Base-by-base conservation (phyloP, 805 yeast genomes). In the Metschnikowia continentalis region DNA sequence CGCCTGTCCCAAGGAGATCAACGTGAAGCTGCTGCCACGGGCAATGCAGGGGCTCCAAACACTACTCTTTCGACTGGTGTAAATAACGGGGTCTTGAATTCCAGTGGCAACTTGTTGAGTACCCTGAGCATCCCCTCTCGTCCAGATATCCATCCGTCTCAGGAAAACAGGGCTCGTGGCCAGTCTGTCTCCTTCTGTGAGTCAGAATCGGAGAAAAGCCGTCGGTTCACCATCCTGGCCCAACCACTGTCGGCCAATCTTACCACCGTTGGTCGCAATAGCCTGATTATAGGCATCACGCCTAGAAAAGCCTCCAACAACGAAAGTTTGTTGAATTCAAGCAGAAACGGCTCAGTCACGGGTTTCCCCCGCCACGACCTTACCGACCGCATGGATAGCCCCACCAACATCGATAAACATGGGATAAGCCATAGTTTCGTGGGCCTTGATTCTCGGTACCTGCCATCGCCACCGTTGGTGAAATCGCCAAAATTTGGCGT, bases 211-310 rank as follows among this genome's bases (percentile, higher is more conserved):
- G 78, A 74, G 41, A 61, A 71, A 40, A 59, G 70, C 11, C 57
- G 77, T 43, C 56, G 78, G 32, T 74, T 74, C 58, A 72, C 77
- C 8, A 74, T 74, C 20, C 65, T 72, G 6, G 74, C 78, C 2
- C 76, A 74, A 49, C 78, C 78, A 3, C 72, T 75, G 32, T 51
- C 68, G 7, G 66, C 61, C 8, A 69, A 64, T 47, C 49, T 57
- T 46, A 30, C 54, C 19, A 23, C 52, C n/a, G 36, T 37, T 20
- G 40, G 50, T 44, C 51, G 61, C 23, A 56, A 47, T 42, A 35
- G 45, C 35, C 53, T 52, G 33, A 32, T 46, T 20, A 47, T 44
- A 10, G 43, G 47, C 5, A 33, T 48, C 13, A 54, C 56, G 17
- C 47, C 43, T 3, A 38, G 59, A 5, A 57, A 57, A 35, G 17